Base-by-base conservation (phyloP, 2,329 filamentous ascomycete species). In the Pyrenophora seminiperda region DNA sequence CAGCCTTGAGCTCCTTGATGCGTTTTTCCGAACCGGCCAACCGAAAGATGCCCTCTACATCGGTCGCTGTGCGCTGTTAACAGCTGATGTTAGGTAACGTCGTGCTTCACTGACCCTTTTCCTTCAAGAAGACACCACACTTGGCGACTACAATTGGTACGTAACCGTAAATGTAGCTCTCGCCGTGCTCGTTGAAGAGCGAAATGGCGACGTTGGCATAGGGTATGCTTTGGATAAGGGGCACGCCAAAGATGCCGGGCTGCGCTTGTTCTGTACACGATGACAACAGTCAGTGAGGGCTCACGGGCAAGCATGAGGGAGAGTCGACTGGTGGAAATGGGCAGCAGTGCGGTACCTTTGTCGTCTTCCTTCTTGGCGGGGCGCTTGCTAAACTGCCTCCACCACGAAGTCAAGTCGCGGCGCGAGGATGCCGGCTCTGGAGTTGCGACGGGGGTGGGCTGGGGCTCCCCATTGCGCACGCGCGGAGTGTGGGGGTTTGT, bases 161-260 rank as follows among this genome's bases (percentile, higher is more conserved):
- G 68, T 97, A 97, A 67, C 94, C 94, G 73, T 97, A 99, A 45
- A 97, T 97, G 73, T 96, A 97, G 76, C 91, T 96, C 73, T 94
- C 86, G 24, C 93, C 93, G 60, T 94, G 83, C 60, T 93, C 90
- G 71, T 97, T 92, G 60, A 94, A 89, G 20, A 99, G 83, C 17
- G 93, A 97, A 67, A 99, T 99, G 58, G 94, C 94, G 53, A 99
- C 94, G 70, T 97, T 99, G 51, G 94, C 94, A 73, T 99, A 97
- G 53, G 89, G 89, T 73, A 99, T 97, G 76, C 93, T 97, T 68
- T 92, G 87, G 65, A 91, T 90, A 50, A 99, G 82, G 31, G 94
- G 91, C 27, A 99, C 87, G 44, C 94, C 94, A 72, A 99, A 99
- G 57, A 99, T 97, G 60, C 92, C 91, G 53, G 85, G 84, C 4